Evolutionary conservation across 1,139 yeast genomes (phyloP).

Genomic region (Lodderomyces pseudojiufengensis): DNA sequence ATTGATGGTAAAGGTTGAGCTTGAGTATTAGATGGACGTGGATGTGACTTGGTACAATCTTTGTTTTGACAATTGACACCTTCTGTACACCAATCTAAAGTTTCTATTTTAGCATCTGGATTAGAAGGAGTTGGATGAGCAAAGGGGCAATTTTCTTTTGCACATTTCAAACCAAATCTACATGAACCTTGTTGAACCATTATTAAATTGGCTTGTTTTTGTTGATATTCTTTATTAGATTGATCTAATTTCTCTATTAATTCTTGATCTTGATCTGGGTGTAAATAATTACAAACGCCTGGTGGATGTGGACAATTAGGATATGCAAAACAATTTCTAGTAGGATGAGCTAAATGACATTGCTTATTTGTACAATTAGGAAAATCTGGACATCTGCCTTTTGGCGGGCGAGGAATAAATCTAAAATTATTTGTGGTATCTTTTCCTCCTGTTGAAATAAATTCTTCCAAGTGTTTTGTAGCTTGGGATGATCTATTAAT

Average conservation of each 20-base stretch:
- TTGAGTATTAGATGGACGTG: slow-evolving; percentile 52
- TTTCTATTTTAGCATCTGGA: slow-evolving; percentile 63
- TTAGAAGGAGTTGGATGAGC: slow-evolving; percentile 92
- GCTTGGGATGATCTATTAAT: slow-evolving; percentile 2
- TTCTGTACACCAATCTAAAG: slow-evolving; percentile 72
- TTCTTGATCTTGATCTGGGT: slow-evolving; percentile 79
- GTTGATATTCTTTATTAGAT: slow-evolving; percentile 48
- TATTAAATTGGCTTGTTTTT: slow-evolving; percentile 29
- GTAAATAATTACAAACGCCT: slow-evolving; percentile 79
- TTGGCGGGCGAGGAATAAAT: slow-evolving; percentile 40
- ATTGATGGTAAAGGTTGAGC: slow-evolving; percentile 26
- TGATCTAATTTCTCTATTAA: slow-evolving; percentile 64
- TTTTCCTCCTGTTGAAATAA: neutral
- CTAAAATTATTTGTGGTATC: slow-evolving; percentile 18
- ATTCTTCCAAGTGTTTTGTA: slow-evolving; percentile 2
- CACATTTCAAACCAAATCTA: slow-evolving; percentile 71
- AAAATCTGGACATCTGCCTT: slow-evolving; percentile 71
- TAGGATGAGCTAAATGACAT: slow-evolving; percentile 78
- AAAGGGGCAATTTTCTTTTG: slow-evolving; percentile 76
- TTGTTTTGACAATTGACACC: slow-evolving; percentile 63
- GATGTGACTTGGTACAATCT: slow-evolving; percentile 71
- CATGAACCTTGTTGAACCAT: slow-evolving; percentile 39
- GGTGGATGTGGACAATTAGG: slow-evolving; percentile 78
- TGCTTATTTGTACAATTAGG: slow-evolving; percentile 71
- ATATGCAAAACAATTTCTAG: slow-evolving; percentile 67